Evolutionary conservation across 1,284 basidiomycete genomes (phyloP).

Genomic region (Butyriboletus appendiculatus): DNA sequence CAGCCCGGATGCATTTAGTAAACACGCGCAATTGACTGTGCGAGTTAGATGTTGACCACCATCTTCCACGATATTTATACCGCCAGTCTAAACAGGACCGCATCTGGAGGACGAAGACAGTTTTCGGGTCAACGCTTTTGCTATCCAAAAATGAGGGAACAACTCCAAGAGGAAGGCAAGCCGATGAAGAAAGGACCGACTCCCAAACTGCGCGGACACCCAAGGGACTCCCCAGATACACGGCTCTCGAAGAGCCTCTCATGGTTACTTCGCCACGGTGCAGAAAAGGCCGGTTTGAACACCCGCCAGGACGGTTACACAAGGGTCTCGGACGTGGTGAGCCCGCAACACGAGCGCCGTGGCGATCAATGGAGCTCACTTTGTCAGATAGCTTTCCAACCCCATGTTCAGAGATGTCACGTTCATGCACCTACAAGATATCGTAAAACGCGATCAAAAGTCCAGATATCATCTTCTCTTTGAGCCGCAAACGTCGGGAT

Average conservation of each 20-base stretch:
- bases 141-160: constrained; percentile 16
- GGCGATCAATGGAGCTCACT: constrained; percentile 4
- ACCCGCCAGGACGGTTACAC: constrained; percentile 72
- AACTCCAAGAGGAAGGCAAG: constrained; percentile 4
- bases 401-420: constrained; percentile 56
- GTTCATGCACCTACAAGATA: constrained; percentile 59
- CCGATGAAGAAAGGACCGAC: constrained; percentile 14
- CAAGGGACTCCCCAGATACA: constrained; percentile 23
- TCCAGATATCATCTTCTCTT: constrained; percentile 72
- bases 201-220: constrained; percentile 30
- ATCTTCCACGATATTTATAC: not conserved
- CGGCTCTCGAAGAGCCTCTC: constrained; percentile 62
- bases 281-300: constrained; percentile 55
- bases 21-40: not conserved
- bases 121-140: constrained; percentile 4
- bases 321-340: constrained; percentile 58
- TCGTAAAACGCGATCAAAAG: constrained; percentile 79
- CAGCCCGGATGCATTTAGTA: not conserved
- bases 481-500: constrained; percentile 49
- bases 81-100: not conserved
- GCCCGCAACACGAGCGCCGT: constrained; percentile 19
- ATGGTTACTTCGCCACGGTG: constrained; percentile 73
- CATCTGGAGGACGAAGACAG: not conserved
- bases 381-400: constrained; percentile 46
- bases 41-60: constrained; percentile 8